These are phyloP conservation scores for Rachicladosporium sp. DNA, from an alignment of 2,329 filamentous ascomycete species.

Conservation along the genomic window DNA sequence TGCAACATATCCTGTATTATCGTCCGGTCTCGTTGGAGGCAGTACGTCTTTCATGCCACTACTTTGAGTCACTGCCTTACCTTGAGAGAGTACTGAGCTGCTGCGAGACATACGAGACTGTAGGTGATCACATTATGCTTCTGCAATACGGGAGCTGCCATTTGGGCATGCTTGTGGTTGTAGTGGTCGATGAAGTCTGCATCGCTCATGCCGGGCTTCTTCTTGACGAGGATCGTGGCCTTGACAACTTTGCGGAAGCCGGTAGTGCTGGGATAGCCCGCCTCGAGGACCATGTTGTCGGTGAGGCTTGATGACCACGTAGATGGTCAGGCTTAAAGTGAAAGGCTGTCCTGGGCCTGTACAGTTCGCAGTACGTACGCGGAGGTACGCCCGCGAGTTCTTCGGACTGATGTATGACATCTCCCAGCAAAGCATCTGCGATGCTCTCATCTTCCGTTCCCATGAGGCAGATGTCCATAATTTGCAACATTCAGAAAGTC, in stretches of 20 bases:
- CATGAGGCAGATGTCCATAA: too few relatives aligned
- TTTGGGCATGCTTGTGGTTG: conserved; percentile 33
- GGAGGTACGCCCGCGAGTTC: too few relatives aligned
- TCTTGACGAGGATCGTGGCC: conserved; percentile 34
- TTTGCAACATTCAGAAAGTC: too few relatives aligned
- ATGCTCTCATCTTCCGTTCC: too few relatives aligned
- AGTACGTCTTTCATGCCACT: conserved; percentile 27
- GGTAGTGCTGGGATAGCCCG: conserved; percentile 32
- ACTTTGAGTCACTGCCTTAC: neutral
- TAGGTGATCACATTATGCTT: conserved; percentile 34
- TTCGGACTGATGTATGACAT: too few relatives aligned
- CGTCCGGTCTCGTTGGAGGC: conserved; percentile 31
- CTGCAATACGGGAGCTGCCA: conserved; percentile 31
- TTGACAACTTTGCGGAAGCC: conserved; percentile 37
- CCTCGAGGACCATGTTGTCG: conserved; percentile 27
- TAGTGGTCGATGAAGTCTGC: conserved; percentile 34
- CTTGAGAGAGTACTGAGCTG: too few relatives aligned
- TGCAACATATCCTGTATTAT: conserved; percentile 35
- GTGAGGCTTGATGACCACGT: too few relatives aligned
- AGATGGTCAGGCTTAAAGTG: too few relatives aligned
- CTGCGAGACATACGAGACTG: conserved; percentile 26
- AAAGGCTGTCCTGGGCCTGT: too few relatives aligned
- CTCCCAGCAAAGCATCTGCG: too few relatives aligned
- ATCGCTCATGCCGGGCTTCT: conserved; percentile 34
- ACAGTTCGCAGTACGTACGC: too few relatives aligned